Base-by-base conservation (phyloP, 2,329 filamentous ascomycete genomes). In the Akanthomyces lecanii region DNA sequence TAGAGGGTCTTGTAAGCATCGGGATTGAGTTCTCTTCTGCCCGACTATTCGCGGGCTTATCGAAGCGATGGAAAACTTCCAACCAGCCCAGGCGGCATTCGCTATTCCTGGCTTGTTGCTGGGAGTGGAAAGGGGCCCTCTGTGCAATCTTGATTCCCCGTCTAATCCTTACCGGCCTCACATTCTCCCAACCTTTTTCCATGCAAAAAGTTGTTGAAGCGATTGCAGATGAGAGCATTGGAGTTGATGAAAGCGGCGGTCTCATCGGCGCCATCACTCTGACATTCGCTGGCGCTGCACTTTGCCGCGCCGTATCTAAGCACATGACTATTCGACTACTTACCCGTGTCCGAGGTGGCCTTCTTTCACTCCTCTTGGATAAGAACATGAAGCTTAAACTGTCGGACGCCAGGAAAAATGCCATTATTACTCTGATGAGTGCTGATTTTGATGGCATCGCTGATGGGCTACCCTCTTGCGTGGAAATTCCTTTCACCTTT, bases 71-170 rank as follows among this genome's bases (percentile, higher is more conserved):
- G 57, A 1, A 7, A 14, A 16, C 33, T 2, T 23, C 1, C 8
- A n/a, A 47, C 5, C 28, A 23, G 21, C 1, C 8, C 14, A 12
- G 10, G n/a, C 10, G 16, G 6, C 28, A 52, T n/a, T 28, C 57
- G 1, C 25, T 59, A 3, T 38, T 58, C 7, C 4, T 33, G 36
- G 14, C 47, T n/a, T 72, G 70, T 65, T 67, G 70, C 6, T 65
- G 65, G 38, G 63, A 66, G 5, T 69, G 68, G 4, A 62, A 66
- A 14, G 68, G 70, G 6, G 23, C 57, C 1, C 6, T 60, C 4
- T 10, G 42, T n/a, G 10, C 25, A 5, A 23, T 38, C 6, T 2
- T 52, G 12, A 12, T 52, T 21, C 57, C 57, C 8, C 47, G 57
- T 7, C 5, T 60, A 7, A n/a, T 33, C 23, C 21, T 60, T 11